Base-by-base conservation (phyloP, 192 early-diverging fungal genomes). In the Powellomyces hirtus region DNA sequence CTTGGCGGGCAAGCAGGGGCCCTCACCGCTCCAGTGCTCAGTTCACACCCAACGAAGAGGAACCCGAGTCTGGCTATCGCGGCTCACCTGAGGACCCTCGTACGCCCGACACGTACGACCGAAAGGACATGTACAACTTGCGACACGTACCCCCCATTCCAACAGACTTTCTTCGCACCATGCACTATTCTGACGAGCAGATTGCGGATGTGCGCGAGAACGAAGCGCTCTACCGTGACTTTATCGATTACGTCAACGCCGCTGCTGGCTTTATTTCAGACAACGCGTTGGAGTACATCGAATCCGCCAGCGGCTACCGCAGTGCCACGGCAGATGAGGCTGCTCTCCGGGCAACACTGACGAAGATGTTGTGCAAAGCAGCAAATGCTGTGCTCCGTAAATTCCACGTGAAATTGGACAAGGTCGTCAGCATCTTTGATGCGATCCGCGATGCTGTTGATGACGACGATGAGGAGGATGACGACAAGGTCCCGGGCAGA, bases 121-220 rank as follows among this genome's bases (percentile, higher is more conserved):
- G 74, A 10, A 34, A n/a, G 22, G 53, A 75, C 53, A n/a, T 35
- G 55, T 61, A 66, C 61, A 61, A 71, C 44, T 40, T 75, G 42
- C 60, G 74, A 30, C 27, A 38, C 36, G 10, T 34, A 2, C 36
- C 22, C 2, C 68, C 62, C 27, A 20, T 71, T 36, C 22, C 62
- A 13, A 63, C 70, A 33, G 36, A 35, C 20, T 66, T 33, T 18
- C 42, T 75, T 22, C 37, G 38, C 22, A 14, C 6, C 34, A 64
- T 63, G 62, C n/a, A 36, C 6, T 75, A 66, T 58, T 31, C 46
- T 7, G 68, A 40, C n/a, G 22, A 36, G 27, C 37, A 55, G 11
- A 66, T 71, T 37, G 45, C 62, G 18, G 34, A 63, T 13, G 51
- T 71, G 33, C 50, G 68, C 24, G 24, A 0, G 1, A 33, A 46